Conservation (phyloP, 768 basidiomycete species). For the Amanita inopinata region DNA sequence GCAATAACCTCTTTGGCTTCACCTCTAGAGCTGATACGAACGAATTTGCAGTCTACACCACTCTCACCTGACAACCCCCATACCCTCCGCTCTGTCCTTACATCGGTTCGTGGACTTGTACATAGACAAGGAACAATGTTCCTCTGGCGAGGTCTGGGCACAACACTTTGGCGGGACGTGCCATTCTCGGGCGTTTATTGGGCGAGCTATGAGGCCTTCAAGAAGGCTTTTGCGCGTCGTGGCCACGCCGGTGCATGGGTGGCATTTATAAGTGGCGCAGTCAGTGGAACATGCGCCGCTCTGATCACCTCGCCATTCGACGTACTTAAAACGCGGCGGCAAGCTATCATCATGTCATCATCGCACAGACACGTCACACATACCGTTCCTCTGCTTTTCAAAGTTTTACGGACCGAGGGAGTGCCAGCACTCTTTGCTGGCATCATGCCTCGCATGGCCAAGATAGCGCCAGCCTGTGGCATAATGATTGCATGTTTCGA, state of each 20-base stretch:
- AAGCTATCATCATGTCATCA: constrained; percentile 66
- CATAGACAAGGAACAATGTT: constrained; percentile 53
- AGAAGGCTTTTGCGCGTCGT: constrained; percentile 44
- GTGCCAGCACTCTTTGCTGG: constrained; percentile 73
- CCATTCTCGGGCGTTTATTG: constrained; percentile 97
- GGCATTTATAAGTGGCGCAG: constrained; percentile 84
- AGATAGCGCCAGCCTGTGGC: constrained; percentile 96
- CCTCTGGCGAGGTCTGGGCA: constrained; percentile 86
- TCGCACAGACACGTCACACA: constrained; percentile 31
- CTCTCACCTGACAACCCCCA: constrained; percentile 58
- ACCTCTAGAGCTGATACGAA: constrained; percentile 88
- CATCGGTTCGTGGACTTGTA: constrained; percentile 50
- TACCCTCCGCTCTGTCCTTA: constrained; percentile 66
- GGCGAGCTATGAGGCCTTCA: constrained; percentile 87
- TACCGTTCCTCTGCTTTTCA: constrained; percentile 54
- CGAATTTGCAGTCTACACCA: constrained; percentile 87
- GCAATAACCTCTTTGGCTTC: constrained; percentile 70
- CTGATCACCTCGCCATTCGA: constrained; percentile 92
- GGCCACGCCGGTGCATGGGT: constrained; percentile 53
- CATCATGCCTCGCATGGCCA: constrained; percentile 77
- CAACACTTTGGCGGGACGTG: constrained; percentile 94
- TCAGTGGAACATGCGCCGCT: constrained; percentile 81
- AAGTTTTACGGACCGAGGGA: constrained; percentile 76
- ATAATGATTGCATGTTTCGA: constrained; percentile 98
- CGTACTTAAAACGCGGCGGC: constrained; percentile 90